Evolutionary conservation across 2,329 filamentous ascomycete genomes (phyloP), one percentile per base, ranked within the genome.

Genomic region (Teratosphaeria zuluensis): DNA sequence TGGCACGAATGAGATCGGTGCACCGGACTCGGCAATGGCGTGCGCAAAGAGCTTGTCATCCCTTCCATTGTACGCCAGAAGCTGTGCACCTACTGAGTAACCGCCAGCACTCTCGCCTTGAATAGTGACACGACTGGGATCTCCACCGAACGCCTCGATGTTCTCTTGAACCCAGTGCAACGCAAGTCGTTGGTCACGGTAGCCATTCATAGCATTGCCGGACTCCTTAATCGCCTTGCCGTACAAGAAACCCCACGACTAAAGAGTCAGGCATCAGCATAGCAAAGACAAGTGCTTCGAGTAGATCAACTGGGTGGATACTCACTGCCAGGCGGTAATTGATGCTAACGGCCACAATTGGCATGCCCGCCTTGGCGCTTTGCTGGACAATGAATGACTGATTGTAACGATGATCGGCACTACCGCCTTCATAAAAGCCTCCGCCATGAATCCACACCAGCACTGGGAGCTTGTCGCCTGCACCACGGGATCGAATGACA

Each of bases 191-290:
- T 78, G 71, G 58, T 77, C 73, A 14, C 72, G 68, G 1, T 79
- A 67, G 16, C 76, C 77, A n/a, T 67, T 56, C 57, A 78, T 78
- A 56, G 86, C 73, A 46, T 81, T 64, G 0, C 82, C 84, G 56
- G 79, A 79, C 35, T 78, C 78, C 14, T 77, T 75, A 32, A 81
- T 77, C 57, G 81, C 65, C 9, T 71, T 70, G n/a, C 79, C 84
- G 9, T 82, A 80, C 31, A 89, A 71, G 72, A 92, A 90, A 0
- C 89, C 89, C 66, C 90, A n/a, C n/a, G n/a, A n/a, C n/a, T n/a
- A n/a, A n/a, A n/a, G n/a, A n/a, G n/a, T n/a, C n/a, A n/a, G n/a
- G n/a, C n/a, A n/a, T n/a, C n/a, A n/a, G n/a, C n/a, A n/a, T n/a
- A n/a, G n/a, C n/a, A n/a, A n/a, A n/a, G n/a, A n/a, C n/a, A n/a